Base-by-base conservation (phyloP, 192 early-diverging fungal genomes). In the Ambispora gerdemannii region DNA sequence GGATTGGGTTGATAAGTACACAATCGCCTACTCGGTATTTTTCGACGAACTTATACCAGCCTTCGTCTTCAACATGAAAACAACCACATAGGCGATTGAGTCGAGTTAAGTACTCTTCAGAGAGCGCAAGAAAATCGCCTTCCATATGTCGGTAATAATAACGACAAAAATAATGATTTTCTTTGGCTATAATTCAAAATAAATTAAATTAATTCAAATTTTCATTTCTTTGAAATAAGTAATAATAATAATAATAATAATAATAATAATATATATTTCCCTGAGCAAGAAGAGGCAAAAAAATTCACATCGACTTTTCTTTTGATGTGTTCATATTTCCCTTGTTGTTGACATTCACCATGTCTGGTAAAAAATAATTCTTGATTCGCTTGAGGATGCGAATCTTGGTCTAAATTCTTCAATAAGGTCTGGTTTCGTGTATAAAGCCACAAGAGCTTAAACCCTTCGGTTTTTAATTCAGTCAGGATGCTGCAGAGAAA, bases 401-500 rank as follows among this genome's bases (percentile, higher is more conserved):
- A 24, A 38, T 69, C 67, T 13, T 56, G 28, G 27, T 69, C 53
- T 17, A 69, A 24, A 36, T 69, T 53, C 7, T 25, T 17, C 4
- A 69, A 24, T 15, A 69, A 19, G 2, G 67, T 69, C 3, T 69
- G 52, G 19, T 24, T 34, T 28, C 67, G 28, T 33, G 52, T 35
- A 36, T 69, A 69, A 13, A 69, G 19, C 67, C 67, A 69, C 13
- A n/a, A n/a, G n/a, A n/a, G n/a, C n/a, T n/a, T n/a, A n/a, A n/a
- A 69, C 52, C 6, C 53, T 35, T 38, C 35, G 31, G 43, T 27
- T 27, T 20, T 13, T 17, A 69, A 31, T 36, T 4, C 52, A 2
- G 67, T 69, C 24, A 56, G 53, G 4, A 34, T 34, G 38, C 67
- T 69, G 30, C 27, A 19, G 24, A 50, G 24, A 33, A 43, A 4